phyloP scores from a whole-genome alignment of 2,329 filamentous ascomycete species.

The Calonectria hawksworthii region DNA sequence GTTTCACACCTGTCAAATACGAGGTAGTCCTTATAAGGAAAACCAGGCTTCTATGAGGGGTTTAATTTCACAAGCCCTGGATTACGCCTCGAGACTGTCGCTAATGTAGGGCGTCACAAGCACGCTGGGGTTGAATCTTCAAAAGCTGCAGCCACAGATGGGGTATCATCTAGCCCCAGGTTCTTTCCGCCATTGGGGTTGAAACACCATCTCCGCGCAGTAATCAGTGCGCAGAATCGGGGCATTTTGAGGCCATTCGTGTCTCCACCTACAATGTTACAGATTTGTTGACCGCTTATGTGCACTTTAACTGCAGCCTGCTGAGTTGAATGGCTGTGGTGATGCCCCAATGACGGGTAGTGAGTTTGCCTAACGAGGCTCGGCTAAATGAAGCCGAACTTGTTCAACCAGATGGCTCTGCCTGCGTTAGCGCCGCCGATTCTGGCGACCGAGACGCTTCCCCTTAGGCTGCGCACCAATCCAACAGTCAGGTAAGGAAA shows the following conservation, averaged over 20 bases:
- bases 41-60: background rate
- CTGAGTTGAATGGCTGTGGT: background rate
- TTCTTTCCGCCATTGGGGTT: background rate
- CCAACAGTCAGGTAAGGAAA: background rate
- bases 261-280: background rate
- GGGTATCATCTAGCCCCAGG: no score
- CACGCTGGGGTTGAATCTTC: background rate
- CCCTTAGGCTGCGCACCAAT: background rate
- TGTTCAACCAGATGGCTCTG: background rate
- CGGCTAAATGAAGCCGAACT: background rate
- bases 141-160: background rate
- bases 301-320: background rate
- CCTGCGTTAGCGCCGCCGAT: no score
- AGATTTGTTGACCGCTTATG: background rate
- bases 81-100: background rate
- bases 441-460: background rate
- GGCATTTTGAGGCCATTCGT: background rate
- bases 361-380: background rate
- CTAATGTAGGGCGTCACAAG: background rate
- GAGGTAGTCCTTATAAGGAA: background rate
- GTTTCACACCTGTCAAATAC: background rate
- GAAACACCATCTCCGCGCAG: background rate
- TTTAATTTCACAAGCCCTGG: background rate
- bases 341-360: background rate
- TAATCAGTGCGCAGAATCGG: background rate